Percentiles rank a stretch among this genome's conserved stretches.
phyloP scores from a whole-genome alignment of 345 rosid species.

The Brassica rapa region DNA sequence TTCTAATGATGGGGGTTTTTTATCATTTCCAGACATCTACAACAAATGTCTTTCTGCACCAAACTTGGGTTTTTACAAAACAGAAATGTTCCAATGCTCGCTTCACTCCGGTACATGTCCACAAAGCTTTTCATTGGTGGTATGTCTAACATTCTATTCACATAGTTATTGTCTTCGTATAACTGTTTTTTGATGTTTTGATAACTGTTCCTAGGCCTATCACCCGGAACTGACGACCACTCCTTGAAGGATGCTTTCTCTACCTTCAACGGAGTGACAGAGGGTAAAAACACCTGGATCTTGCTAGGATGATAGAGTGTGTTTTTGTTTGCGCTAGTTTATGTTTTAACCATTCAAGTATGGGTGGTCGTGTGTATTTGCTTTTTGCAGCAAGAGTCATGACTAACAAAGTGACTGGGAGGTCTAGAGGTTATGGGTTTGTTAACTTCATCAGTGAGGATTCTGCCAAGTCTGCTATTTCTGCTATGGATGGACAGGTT shows the following conservation, averaged over 20 bases:
- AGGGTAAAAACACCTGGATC: slow-evolving; percentile 42
- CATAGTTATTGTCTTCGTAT: background rate
- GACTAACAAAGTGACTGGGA: slow-evolving; percentile 64
- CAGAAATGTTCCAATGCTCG: slow-evolving; percentile 51
- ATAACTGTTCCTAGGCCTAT: slow-evolving; percentile 39
- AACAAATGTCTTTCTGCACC: slow-evolving; percentile 60
- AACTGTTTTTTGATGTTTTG: slow-evolving; percentile 7
- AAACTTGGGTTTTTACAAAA: slow-evolving; percentile 52
- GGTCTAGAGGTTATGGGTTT: slow-evolving; percentile 75
- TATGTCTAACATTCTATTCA: slow-evolving; percentile 20
- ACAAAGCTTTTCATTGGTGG: slow-evolving; percentile 85
- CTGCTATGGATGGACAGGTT: slow-evolving; percentile 80
- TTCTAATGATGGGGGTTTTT: background rate
- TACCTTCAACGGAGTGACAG: slow-evolving; percentile 47
- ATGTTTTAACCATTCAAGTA: no score
- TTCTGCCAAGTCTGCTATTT: slow-evolving; percentile 58
- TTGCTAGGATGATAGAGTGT: no score
- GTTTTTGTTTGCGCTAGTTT: no score
- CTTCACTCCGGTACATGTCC: slow-evolving; percentile 54
- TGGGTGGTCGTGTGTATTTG: background rate
- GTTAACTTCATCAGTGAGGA: slow-evolving; percentile 49
- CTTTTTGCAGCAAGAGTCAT: slow-evolving; percentile 55
- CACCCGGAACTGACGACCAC: slow-evolving; percentile 47
- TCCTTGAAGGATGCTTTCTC: slow-evolving; percentile 54
- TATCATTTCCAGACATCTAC: slow-evolving; percentile 7